A percentile compares a stretch with the other conserved stretches of the same genome.
Conservation (phyloP, 1,284 basidiomycete species). For the Ganoderma lucidum region DNA sequence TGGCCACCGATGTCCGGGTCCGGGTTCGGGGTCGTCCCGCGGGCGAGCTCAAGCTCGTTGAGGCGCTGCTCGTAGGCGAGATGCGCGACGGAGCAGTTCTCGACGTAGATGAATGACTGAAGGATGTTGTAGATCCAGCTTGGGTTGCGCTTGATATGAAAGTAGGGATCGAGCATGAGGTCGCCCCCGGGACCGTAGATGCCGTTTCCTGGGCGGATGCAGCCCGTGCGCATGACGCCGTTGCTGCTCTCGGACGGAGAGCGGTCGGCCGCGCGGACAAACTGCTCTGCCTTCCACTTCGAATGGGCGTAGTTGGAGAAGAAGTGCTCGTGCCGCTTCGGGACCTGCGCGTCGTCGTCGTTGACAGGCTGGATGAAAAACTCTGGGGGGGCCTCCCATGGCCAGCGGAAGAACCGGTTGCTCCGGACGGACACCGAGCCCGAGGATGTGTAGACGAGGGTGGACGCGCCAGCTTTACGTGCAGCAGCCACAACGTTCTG, state of each 20-base stretch:
- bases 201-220: constrained; percentile 78
- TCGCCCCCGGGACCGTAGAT: constrained; percentile 79
- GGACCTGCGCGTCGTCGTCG: constrained; percentile 59
- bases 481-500: constrained; percentile 65
- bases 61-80: constrained; percentile 77
- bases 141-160: constrained; percentile 64
- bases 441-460: constrained; percentile 70
- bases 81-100: constrained; percentile 76
- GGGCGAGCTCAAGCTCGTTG: constrained; percentile 45
- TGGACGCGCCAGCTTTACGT: constrained; percentile 52
- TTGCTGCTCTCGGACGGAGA: constrained; percentile 41
- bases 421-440: constrained; percentile 62
- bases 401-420: constrained; percentile 70
- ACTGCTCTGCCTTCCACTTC: constrained; percentile 60
- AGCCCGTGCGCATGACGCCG: constrained; percentile 65
- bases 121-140: constrained; percentile 66
- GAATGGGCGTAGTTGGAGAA: constrained; percentile 77
- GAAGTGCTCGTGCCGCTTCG: constrained; percentile 60
- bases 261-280: constrained; percentile 64
- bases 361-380: constrained; percentile 63
- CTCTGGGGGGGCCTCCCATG: constrained; percentile 68
- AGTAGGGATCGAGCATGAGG: constrained; percentile 66
- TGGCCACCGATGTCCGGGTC: constrained; percentile 75
- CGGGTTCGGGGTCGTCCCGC: constrained; percentile 26
- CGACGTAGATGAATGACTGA: constrained; percentile 74